Percentiles rank a stretch among this genome's conserved stretches.
Evolutionary conservation across 805 yeast genomes (phyloP).

Genomic region (Ascoidea rubescens): DNA sequence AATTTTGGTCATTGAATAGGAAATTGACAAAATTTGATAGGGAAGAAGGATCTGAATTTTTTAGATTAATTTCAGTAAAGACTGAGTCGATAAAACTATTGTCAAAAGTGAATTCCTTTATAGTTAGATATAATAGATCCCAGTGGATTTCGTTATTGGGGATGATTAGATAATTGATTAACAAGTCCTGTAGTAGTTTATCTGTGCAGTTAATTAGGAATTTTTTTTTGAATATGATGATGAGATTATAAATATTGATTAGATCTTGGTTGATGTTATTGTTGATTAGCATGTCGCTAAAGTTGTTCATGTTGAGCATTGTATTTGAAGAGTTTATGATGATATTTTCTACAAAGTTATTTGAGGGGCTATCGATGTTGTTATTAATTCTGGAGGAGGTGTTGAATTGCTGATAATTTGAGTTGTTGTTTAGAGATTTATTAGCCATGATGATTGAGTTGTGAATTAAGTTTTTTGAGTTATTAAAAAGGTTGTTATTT

Average conservation of each 20-base stretch:
- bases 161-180: constrained; percentile 31
- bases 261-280: constrained; percentile 13
- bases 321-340: constrained; percentile 9
- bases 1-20: constrained; percentile 4
- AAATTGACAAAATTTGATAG: background rate
- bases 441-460: constrained; percentile 39
- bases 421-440: constrained; percentile 21
- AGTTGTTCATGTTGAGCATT: constrained; percentile 9
- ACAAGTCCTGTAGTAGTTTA: constrained; percentile 31
- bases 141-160: constrained; percentile 28
- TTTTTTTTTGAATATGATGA: constrained; percentile 32
- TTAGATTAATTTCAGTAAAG: too few species aligned
- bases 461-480: constrained; percentile 30
- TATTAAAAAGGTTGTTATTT: constrained; percentile 12
- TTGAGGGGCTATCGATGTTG: constrained; percentile 1
- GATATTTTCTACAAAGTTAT: constrained; percentile 9
- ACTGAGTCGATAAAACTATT: constrained; percentile 9
- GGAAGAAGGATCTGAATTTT: background rate
- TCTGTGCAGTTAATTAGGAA: constrained; percentile 36
- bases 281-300: constrained; percentile 9
- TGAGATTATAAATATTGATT: constrained; percentile 18
- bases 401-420: constrained; percentile 12
- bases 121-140: constrained; percentile 28
- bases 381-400: constrained; percentile 6
- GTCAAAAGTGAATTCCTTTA: constrained; percentile 28